phyloP scores from a whole-genome alignment of 768 basidiomycete genomes.

The Kwoniella heveanensis region DNA sequence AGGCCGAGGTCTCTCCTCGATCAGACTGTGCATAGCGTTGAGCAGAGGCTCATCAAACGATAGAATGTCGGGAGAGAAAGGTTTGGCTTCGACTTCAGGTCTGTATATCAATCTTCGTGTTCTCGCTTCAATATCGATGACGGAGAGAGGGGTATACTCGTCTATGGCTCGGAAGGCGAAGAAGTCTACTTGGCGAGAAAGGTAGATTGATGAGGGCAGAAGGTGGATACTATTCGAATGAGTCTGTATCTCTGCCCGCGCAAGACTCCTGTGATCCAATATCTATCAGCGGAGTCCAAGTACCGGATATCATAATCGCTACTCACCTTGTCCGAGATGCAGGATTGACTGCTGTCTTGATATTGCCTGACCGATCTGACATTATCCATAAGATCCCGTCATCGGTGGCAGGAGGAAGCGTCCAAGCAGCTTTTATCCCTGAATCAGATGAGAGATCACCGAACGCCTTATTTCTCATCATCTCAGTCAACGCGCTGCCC shows the following conservation, averaged over 20 bases:
- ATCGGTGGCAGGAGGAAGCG: conserved; percentile 16
- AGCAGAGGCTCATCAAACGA: conserved; percentile 80
- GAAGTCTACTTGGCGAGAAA: conserved; percentile 83
- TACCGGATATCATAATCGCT: not conserved
- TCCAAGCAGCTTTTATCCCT: conserved; percentile 31
- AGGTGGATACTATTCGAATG: conserved; percentile 63
- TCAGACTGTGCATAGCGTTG: conserved; percentile 68
- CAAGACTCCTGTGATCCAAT: conserved; percentile 58
- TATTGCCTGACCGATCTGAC: not conserved
- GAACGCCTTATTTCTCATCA: conserved; percentile 35
- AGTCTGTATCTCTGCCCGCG: conserved; percentile 81
- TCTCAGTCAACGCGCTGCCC: conserved; percentile 47
- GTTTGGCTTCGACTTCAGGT: conserved; percentile 65
- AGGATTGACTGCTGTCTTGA: not conserved
- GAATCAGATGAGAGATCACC: conserved; percentile 22
- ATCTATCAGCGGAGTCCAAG: too few species aligned
- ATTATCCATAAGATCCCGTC: not conserved
- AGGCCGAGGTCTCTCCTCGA: conserved; percentile 60
- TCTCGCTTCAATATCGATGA: conserved; percentile 67
- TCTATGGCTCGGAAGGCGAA: conserved; percentile 74
- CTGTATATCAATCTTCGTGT: conserved; percentile 69
- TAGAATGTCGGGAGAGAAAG: conserved; percentile 58
- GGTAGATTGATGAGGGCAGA: conserved; percentile 75
- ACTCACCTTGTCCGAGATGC: conserved; percentile 14
- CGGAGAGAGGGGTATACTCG: conserved; percentile 65